Evolutionary conservation across 2,329 filamentous ascomycete genomes (phyloP), one percentile per base, ranked within the genome.

Genomic region (Diaporthe amygdali): DNA sequence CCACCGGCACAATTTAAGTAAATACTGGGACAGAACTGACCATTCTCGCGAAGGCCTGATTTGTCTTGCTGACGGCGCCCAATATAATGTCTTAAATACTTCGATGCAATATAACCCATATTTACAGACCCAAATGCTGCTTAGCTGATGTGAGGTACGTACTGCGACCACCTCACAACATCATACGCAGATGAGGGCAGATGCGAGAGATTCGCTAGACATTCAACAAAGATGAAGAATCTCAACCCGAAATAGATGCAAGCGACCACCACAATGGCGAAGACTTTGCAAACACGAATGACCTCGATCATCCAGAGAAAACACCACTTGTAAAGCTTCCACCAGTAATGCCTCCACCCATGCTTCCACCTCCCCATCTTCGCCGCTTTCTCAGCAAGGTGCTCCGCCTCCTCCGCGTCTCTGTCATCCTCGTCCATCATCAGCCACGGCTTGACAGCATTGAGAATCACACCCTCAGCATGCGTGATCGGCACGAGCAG

Each of bases 391-490:
- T 51, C 46, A 3, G 51, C 61, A 8, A 70, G 30, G 27, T 70
- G 68, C 41, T 55, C 51, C 51, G 59, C 61, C 59, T 70, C 68
- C 51, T 70, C 68, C 7, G 68, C 68, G 9, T 70, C 68, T 3
- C 68, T 37, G 30, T 66, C 68, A 10, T 70, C 68, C 68, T 70
- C 68, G 61, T 70, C 68, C 68, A 70, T 70, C 49, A 55, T 41
- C 46, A 70, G 39, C 68, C 68, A 70, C 14, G 68, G 68, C 39
- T 37, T 25, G 10, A 64, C 47, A 0, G 61, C 68, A 9, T 44
- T 46, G 30, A 66, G 22, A 5, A 70, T 47, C 2, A 70, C 39
- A 6, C 68, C 68, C 51, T 70, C 68, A 15, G 68, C 59, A 39
- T 70, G 61, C 12, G 68, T n/a, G 17, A 70, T 37, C 5, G 68